Percentiles rank a stretch among this genome's conserved stretches.
phyloP scores from a whole-genome alignment of 345 rosid species.

The Iberis pinnata region DNA sequence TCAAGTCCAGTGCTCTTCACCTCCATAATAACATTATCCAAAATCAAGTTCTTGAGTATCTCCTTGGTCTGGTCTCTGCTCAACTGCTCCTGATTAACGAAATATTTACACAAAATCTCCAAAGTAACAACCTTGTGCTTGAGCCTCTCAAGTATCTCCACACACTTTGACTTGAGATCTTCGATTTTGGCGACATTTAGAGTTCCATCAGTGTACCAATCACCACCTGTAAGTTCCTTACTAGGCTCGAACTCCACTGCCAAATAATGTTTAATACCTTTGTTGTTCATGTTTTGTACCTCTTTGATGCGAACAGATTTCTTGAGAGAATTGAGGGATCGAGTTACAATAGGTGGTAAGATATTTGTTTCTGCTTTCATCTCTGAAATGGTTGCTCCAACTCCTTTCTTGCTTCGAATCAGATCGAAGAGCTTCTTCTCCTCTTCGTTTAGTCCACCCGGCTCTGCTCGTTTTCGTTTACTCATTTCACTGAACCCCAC shows the following conservation, averaged over 20 bases:
- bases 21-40: constrained; percentile 58
- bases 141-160: constrained; percentile 24
- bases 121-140: constrained; percentile 38
- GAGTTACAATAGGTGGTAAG: constrained; percentile 27
- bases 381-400: constrained; percentile 48
- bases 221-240: constrained; percentile 64
- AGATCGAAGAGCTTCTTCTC: constrained; percentile 39
- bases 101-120: constrained; percentile 35
- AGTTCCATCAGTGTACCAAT: constrained; percentile 61
- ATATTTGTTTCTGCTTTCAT: constrained; percentile 42
- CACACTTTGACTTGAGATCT: constrained; percentile 37
- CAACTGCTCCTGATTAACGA: constrained; percentile 24
- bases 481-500: too few relatives aligned
- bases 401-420: constrained; percentile 50
- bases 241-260: constrained; percentile 63
- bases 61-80: constrained; percentile 43
- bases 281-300: constrained; percentile 53
- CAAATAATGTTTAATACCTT: constrained; percentile 45
- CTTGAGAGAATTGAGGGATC: constrained; percentile 41
- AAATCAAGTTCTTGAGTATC: constrained; percentile 54
- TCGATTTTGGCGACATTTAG: constrained; percentile 44
- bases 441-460: constrained; percentile 39
- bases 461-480: constrained; percentile 44
- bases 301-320: constrained; percentile 29
- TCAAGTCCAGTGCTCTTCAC: constrained; percentile 54